Base-by-base conservation (phyloP, 805 yeast genomes). In the Ogataea sp. region DNA sequence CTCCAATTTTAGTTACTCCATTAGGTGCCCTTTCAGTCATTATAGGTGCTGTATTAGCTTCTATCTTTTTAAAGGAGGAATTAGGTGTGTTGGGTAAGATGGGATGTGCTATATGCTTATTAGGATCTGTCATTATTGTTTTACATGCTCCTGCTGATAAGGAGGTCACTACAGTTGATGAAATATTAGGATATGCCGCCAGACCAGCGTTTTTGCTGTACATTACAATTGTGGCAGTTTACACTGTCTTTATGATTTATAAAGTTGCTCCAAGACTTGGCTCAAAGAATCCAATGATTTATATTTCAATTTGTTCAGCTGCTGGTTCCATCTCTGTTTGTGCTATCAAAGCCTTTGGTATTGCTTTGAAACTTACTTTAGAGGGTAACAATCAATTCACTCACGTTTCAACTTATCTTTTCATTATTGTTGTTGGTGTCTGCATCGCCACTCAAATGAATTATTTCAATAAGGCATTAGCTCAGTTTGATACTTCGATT, bases 111-210 rank as follows among this genome's bases (percentile, higher is more conserved):
- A 83, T 86, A 39, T 87, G 96, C 57, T 61, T 87, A 38, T 69
- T 88, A 56, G 96, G 96, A 1, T 80, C 94, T 2, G 87, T 87
- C 17, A 83, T 87, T 42, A 88, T 87, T 43, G 88, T 87, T 18
- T 65, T 87, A 43, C 96, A 87, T 56, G 96, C 96, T 23, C 96
- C 96, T 20, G 86, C 88, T n/a, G 96, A 87, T 61, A 84, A 83
- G 61, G 95, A 87, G 46, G 79, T 87, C 42, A 69, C 74, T 45
- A 87, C 96, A 0, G 93, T 87, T 32, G 95, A 87, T 58, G 96
- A 87, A 62, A 86, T 88, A 44, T 66, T 87, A 55, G 66, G 68
- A 7, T 86, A 85, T 53, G 96, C 96, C 9, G 70, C 78, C 44
- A 76, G 76, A 42, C 95, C 95, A 0, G 78, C 78, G 6, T 88